These are phyloP conservation scores for Yamadazyma olivae DNA, from an alignment of 805 yeast genomes.

Conservation along the genomic window DNA sequence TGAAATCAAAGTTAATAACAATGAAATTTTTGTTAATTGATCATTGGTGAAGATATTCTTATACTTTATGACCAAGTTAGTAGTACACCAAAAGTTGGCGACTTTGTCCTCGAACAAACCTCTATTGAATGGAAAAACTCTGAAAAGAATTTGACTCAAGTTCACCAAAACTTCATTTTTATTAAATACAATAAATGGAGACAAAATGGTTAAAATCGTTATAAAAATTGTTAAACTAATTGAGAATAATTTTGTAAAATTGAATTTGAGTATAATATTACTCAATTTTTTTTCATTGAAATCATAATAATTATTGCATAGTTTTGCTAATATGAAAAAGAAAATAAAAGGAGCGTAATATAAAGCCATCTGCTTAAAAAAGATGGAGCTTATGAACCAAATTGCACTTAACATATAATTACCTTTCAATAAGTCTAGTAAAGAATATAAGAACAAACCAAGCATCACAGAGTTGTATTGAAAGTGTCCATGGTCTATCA, in stretches of 20 bases:
- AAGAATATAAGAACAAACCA: constrained; percentile 71
- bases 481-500: constrained; percentile 96
- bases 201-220: constrained; percentile 49
- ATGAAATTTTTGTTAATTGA: constrained; percentile 59
- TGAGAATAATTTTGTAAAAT: constrained; percentile 54
- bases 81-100: constrained; percentile 96
- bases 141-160: constrained; percentile 46
- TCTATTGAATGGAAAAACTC: constrained; percentile 89
- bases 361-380: constrained; percentile 93
- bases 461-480: constrained; percentile 95
- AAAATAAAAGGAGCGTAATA: constrained; percentile 91
- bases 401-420: constrained; percentile 66
- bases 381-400: constrained; percentile 72
- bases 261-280: constrained; percentile 29
- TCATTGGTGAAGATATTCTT: constrained; percentile 49
- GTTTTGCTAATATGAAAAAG: constrained; percentile 64
- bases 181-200: constrained; percentile 52
- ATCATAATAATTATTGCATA: constrained; percentile 20
- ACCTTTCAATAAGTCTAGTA: constrained; percentile 63
- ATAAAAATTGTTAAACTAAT: constrained; percentile 63
- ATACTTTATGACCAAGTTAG: constrained; percentile 75
- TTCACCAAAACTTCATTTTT: constrained; percentile 23
- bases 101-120: constrained; percentile 98
- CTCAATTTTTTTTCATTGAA: constrained; percentile 11
- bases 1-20: constrained; percentile 47